Base-by-base conservation (phyloP, 805 yeast species). In the Wickerhamomyces rabaulensis region DNA sequence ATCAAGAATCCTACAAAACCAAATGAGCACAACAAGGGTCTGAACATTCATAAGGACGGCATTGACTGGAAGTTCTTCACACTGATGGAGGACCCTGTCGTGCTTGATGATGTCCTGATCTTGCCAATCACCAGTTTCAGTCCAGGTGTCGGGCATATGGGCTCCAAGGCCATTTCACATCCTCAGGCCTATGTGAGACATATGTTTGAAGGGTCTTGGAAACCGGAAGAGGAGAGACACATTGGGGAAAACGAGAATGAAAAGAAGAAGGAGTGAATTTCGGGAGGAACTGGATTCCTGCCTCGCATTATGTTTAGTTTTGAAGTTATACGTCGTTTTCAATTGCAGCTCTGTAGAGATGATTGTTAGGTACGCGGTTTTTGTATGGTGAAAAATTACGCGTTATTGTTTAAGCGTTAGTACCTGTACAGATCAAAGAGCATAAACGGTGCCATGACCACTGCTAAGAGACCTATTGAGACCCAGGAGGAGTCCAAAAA, bases 131-230 rank as follows among this genome's bases (percentile, higher is more conserved):
- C 88, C 0, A 68, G 81, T 15, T 82, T 82, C 57, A 73, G 80
- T 51, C 88, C 89, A 0, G 84, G 79, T 43, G 86, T 82, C 27
- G 79, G 80, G 3, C 87, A 80, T 53, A 82, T 82, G 87, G 87
- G 87, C 1, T 69, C 87, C 1, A 63, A 71, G 44, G 46, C 58
- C 7, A 58, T 63, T 3, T 48, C 48, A 1, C 72, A 80, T 58
- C 68, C 67, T 12, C 56, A 74, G 63, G 87, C 87, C 1, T 80
- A 76, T 53, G 85, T 76, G 3, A 69, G 75, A 50, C 89, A 82
- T 58, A 70, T 73, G 74, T 82, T 82, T 57, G 77, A 74, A 66
- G 87, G 87, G 4, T 68, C 75, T 45, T 82, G 89, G 89, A 82
- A 82, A 54, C 57, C 57, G 1, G 55, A 55, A 22, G 41, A 49